Evolutionary conservation across 2,329 filamentous ascomycete species (phyloP).

Genomic region (Rhinocladiella similis): DNA sequence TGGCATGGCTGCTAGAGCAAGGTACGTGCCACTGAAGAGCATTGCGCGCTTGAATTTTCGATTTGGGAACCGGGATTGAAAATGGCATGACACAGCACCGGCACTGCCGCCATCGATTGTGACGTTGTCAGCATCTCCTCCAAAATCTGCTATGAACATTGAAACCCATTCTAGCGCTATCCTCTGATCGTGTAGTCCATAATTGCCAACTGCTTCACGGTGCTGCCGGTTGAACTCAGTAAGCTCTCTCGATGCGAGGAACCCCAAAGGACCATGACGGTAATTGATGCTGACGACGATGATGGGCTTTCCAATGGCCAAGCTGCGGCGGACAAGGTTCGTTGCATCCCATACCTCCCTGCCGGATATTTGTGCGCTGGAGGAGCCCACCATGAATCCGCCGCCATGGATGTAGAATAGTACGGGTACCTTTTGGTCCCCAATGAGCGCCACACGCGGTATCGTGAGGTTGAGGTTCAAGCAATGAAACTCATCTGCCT

Average conservation of each 20-base stretch:
- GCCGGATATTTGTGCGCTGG: constrained; percentile 48
- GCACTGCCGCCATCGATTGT: constrained; percentile 48
- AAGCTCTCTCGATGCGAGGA: constrained; percentile 20
- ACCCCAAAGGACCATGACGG: constrained; percentile 32
- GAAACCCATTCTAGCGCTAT: constrained; percentile 41
- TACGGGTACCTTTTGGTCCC: not conserved
- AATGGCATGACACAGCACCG: constrained; percentile 34
- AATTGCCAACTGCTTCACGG: constrained; percentile 34
- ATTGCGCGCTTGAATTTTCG: not conserved
- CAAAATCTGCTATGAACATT: constrained; percentile 41
- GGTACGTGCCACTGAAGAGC: not conserved
- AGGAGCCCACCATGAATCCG: constrained; percentile 40
- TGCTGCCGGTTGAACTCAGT: not conserved
- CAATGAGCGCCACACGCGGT: not conserved
- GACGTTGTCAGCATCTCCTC: constrained; percentile 41
- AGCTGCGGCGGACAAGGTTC: constrained; percentile 54
- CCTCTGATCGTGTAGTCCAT: constrained; percentile 43
- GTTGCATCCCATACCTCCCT: constrained; percentile 53
- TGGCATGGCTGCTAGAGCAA: not conserved
- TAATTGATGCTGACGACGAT: constrained; percentile 31
- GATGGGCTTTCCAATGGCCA: constrained; percentile 37
- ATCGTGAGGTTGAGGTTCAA: constrained; percentile 6
- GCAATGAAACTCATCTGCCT: constrained; percentile 3
- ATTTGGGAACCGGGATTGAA: not conserved
- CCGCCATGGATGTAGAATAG: constrained; percentile 15